These are phyloP conservation scores for Globisporangium emineosum DNA, from an alignment of 352 stramenopile species.

Conservation along the genomic window DNA sequence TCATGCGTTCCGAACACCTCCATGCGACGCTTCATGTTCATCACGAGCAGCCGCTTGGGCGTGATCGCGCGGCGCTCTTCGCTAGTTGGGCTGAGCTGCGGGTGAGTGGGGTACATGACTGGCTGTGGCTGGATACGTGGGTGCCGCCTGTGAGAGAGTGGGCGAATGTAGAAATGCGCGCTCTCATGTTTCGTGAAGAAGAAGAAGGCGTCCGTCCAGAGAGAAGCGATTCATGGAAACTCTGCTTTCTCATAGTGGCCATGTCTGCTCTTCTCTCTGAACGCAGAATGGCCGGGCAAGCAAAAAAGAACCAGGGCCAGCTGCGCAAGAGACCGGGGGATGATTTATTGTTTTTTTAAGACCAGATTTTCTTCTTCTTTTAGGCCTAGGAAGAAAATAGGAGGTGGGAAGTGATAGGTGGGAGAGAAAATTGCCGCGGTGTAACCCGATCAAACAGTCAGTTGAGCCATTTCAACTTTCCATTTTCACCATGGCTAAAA, in stretches of 20 bases:
- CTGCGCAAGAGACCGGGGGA: background rate
- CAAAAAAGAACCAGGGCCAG: background rate
- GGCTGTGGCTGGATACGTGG: background rate
- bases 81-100: background rate
- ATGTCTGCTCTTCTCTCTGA: background rate
- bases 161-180: background rate
- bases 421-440: too few species aligned
- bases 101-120: background rate
- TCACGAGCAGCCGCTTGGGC: background rate
- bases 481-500: too few species aligned
- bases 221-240: background rate
- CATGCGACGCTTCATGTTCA: conserved; percentile 3
- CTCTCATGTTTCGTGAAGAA: background rate
- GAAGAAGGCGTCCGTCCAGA: background rate
- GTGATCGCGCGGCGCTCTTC: background rate
- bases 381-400: background rate
- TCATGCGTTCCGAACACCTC: conserved; percentile 3
- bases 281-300: background rate
- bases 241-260: background rate
- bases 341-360: background rate
- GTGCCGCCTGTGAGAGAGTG: background rate
- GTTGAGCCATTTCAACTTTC: too few species aligned
- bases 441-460: too few species aligned
- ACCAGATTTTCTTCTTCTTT: background rate
- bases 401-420: too few species aligned